Evolutionary conservation across 805 yeast genomes (phyloP), one percentile per base, ranked within the genome.

Genomic region (Candida argentea): DNA sequence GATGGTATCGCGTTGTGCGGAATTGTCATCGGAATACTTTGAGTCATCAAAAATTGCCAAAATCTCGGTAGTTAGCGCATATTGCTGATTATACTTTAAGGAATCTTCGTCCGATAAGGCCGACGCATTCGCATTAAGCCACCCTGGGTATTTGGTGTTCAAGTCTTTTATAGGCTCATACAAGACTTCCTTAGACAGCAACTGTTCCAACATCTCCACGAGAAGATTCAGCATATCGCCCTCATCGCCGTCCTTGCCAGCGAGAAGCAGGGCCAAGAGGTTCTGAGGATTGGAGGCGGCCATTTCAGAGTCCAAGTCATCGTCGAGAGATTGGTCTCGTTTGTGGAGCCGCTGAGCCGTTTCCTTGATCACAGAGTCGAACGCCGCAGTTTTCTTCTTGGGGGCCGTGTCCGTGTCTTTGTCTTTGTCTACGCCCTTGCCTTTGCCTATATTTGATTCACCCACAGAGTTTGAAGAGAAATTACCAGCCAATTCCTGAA

Each of bases 91-190:
- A 52, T 76, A 85, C 20, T 72, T 65, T 2, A 43, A 50, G 34
- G 62, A 55, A 28, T 80, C 77, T 5, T 58, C 71, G 3, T 50
- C 57, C 5, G 61, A 31, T 15, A 74, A 47, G 20, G 45, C 40
- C 6, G 60, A 65, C 28, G 60, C 58, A 37, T 80, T 66, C 26
- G 67, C 70, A 25, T 57, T 53, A 36, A 89, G 61, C 77, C 83
- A 89, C 16, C 52, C 66, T 3, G 85, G 82, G 48, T 76, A 84
- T 46, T 82, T 83, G 8, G 61, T 55, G 38, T 76, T 72, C 48
- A 87, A 65, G 35, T 85, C 94, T 44, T 77, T 80, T 55, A 89
- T 67, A 3, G 97, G 95, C 40, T 80, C 94, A 46, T 83, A 87
- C 21, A 89, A 63, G 13, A 87, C 81, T 32, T 78, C 87, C 46